Evolutionary conservation across 23 red algal species (phyloP).

Genomic region (Chondrus crispus): DNA sequence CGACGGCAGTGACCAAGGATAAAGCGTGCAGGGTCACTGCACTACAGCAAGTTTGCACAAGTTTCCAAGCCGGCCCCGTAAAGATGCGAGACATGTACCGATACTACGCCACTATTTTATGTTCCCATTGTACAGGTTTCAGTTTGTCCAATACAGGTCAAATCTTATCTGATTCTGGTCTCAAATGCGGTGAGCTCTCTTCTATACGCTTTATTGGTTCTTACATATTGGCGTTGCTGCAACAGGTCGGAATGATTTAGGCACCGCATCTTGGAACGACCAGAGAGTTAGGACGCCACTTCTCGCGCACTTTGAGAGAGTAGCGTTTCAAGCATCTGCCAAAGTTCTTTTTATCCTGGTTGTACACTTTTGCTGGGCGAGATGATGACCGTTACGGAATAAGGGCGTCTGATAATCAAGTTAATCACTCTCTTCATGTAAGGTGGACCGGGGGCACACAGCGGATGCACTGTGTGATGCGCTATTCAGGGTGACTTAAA

Average conservation of each 20-base stretch:
- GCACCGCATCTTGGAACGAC: background rate
- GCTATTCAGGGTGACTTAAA: background rate
- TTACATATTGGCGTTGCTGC: background rate
- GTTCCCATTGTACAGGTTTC: background rate
- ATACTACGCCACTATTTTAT: no score
- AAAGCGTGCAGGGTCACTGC: no score
- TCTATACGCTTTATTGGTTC: background rate
- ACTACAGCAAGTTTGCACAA: no score
- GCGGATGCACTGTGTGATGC: background rate
- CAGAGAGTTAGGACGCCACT: background rate
- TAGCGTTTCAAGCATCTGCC: background rate
- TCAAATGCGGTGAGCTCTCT: background rate
- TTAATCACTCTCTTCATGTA: background rate
- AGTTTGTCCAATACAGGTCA: background rate
- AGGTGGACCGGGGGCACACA: background rate
- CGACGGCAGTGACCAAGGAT: no score
- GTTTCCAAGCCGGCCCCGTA: no score
- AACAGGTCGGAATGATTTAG: background rate
- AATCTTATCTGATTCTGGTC: background rate
- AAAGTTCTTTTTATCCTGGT: background rate
- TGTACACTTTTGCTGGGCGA: background rate
- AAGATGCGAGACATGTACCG: no score
- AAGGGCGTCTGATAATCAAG: background rate
- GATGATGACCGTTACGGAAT: background rate
- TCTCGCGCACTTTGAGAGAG: background rate